These are phyloP conservation scores for Euphorbia schlechtendalii DNA, from an alignment of 441 rosid species.

Conservation along the genomic window DNA sequence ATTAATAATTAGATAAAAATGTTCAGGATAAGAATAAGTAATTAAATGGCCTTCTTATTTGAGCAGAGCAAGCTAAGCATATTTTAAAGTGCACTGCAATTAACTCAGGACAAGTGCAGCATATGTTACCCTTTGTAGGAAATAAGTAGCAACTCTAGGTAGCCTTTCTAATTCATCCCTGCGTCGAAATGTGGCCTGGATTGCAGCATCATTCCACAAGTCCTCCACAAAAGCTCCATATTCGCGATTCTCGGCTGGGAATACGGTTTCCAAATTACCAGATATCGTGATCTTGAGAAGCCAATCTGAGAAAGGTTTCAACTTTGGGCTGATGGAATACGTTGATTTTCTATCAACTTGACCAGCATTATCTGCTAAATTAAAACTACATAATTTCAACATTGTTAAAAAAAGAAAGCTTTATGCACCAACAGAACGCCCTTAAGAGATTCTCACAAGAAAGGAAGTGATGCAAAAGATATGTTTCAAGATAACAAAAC, in stretches of 20 bases:
- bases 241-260: constrained; percentile 63
- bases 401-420: neutral
- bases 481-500: constrained; percentile 5
- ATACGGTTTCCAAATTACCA: constrained; percentile 61
- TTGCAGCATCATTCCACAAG: constrained; percentile 76
- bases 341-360: constrained; percentile 25
- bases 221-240: constrained; percentile 69
- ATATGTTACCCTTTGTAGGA: constrained; percentile 66
- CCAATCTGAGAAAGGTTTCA: constrained; percentile 76
- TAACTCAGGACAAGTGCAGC: constrained; percentile 17
- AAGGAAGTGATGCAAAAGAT: constrained; percentile 24
- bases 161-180: constrained; percentile 62
- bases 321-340: constrained; percentile 58
- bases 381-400: constrained; percentile 17
- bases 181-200: constrained; percentile 74
- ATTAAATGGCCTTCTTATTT: no score
- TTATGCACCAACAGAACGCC: neutral
- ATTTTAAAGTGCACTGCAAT: no score
- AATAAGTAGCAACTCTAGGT: constrained; percentile 74
- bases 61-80: no score
- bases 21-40: no score
- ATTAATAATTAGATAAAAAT: no score
- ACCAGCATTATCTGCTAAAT: constrained; percentile 32
- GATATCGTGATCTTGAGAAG: constrained; percentile 62
- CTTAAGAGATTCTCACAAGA: neutral